These are phyloP conservation scores for Fusarium sp. DNA, from an alignment of 2,329 filamentous ascomycete species.

Conservation along the genomic window DNA sequence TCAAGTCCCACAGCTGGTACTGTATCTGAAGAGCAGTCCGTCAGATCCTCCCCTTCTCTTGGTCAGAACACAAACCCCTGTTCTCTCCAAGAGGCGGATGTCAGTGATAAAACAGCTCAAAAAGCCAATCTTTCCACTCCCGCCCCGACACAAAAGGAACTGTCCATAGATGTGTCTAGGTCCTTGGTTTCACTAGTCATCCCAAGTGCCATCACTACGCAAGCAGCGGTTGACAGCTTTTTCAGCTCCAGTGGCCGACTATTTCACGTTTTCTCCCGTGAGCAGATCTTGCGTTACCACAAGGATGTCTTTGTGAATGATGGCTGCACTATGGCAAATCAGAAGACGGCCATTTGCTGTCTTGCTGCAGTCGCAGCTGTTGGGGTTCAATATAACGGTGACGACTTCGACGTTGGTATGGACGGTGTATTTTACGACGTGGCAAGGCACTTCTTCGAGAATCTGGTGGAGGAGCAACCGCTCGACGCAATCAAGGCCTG, in stretches of 20 bases:
- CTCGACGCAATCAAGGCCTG: not conserved
- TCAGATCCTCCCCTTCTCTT: not conserved
- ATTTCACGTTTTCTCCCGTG: not conserved
- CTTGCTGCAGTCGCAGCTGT: not conserved
- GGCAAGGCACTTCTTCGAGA: not conserved
- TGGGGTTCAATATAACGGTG: not conserved
- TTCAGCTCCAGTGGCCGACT: not conserved
- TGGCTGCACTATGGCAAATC: not conserved
- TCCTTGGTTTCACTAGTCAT: not conserved
- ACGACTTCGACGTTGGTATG: not conserved
- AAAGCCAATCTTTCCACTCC: not conserved
- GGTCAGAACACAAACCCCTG: not conserved
- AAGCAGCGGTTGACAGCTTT: not conserved
- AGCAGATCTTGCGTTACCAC: not conserved
- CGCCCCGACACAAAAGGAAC: not conserved
- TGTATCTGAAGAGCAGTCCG: not conserved
- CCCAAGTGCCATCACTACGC: not conserved
- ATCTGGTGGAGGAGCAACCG: not conserved
- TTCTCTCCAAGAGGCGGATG: not conserved
- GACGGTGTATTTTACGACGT: not conserved
- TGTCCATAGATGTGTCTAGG: not conserved
- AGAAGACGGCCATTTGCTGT: not conserved
- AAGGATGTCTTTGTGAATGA: not conserved
- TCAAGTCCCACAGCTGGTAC: not conserved
- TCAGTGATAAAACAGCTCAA: not conserved